phyloP scores from a whole-genome alignment of 1,284 basidiomycete species.

The Trametes hirsuta region DNA sequence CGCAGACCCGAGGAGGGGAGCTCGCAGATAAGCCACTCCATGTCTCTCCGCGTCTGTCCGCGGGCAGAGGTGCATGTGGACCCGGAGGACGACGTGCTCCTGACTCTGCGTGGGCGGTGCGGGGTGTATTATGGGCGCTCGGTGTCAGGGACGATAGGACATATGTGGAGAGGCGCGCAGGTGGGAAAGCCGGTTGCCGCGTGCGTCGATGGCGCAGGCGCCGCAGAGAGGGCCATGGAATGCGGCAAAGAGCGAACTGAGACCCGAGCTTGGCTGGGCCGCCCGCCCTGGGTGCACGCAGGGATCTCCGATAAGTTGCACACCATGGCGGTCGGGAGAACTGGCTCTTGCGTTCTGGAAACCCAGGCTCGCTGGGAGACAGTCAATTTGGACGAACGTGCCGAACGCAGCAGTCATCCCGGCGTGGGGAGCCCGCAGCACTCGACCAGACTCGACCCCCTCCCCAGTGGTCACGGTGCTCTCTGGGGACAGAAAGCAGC shows the following conservation, averaged over 20 bases:
- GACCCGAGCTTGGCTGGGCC: constrained; percentile 13
- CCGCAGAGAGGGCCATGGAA: background rate
- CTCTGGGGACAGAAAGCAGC: too few species aligned
- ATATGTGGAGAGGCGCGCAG: background rate
- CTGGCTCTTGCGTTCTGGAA: constrained; percentile 16
- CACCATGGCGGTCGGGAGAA: constrained; percentile 7
- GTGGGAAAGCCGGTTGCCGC: constrained; percentile 1
- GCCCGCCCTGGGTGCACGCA: background rate
- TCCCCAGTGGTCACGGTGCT: background rate
- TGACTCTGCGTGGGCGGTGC: constrained; percentile 1
- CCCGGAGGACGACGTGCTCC: background rate
- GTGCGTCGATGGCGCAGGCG: background rate
- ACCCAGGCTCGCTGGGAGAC: constrained; percentile 6
- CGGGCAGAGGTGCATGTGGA: background rate
- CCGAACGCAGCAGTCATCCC: background rate
- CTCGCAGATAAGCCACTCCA: background rate
- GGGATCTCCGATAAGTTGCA: constrained; percentile 16
- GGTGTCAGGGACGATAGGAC: constrained; percentile 15
- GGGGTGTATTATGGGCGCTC: constrained; percentile 8
- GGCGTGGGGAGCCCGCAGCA: constrained; percentile 1
- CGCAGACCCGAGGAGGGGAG: background rate
- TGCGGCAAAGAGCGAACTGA: constrained; percentile 18
- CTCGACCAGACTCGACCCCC: background rate
- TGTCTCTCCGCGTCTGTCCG: too few species aligned
- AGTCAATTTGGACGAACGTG: constrained; percentile 15